Base-by-base conservation (phyloP, 768 basidiomycete species). In the Hypsizygus marmoreus region DNA sequence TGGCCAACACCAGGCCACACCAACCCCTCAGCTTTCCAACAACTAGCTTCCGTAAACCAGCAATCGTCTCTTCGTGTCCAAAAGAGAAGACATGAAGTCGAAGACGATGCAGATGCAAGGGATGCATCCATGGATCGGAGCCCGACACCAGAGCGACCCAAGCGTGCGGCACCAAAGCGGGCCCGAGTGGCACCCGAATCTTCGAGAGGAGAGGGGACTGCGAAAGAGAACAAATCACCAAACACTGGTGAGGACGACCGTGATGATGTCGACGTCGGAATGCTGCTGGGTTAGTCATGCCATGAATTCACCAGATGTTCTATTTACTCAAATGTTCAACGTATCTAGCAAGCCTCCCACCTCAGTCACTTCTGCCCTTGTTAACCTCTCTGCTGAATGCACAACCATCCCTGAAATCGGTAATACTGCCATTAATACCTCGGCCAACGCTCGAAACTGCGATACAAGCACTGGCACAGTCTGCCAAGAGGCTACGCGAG, bases 111-210 rank as follows among this genome's bases (percentile, higher is more conserved):
- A 53, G 34, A 59, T 46, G 58, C 61, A 20, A 66, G 77, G 47
- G 88, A 90, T 54, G 78, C 86, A 41, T 75, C 82, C 12, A 92
- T 92, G 90, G 90, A 91, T 63, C 76, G 87, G 49, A 90, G 88
- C 53, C 88, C 90, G 6, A 90, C 90, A 2, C 87, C 89, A 12
- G 90, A 93, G 63, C 76, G 86, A 33, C 80, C 78, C 26, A 88
- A 83, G 65, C 80, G 84, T 55, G 75, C 76, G 4, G 72, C 80
- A 26, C 84, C 82, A 13, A 91, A 91, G 65, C 80, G 86, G 48
- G 77, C 78, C 32, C 76, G 80, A 37, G 68, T 80, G 31, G 59
- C 67, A 32, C 65, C 70, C 3, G 56, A 60, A 2, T 56, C 64
- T 22, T 47, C 59, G 22, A 76, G 74, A 53, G 76, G 75, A 14